Evolutionary conservation across 2,329 filamentous ascomycete species (phyloP).

Genomic region (Beauveria scarabaeidicola): DNA sequence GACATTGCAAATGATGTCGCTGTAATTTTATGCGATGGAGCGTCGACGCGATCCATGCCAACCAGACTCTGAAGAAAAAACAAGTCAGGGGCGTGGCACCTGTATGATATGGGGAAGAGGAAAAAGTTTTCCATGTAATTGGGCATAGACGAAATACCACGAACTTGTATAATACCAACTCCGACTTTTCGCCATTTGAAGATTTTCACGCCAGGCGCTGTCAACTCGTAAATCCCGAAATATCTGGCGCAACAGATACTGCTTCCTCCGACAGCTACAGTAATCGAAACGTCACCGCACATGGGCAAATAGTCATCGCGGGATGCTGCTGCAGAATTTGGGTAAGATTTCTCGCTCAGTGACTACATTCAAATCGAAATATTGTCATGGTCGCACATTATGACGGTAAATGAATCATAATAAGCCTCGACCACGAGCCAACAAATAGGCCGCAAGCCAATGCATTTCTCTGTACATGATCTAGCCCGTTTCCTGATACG

Average conservation of each 20-base stretch:
- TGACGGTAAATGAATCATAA: constrained; percentile 1
- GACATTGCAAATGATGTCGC: not conserved
- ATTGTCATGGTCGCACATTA: not conserved
- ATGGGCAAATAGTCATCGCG: not conserved
- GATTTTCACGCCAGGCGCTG: not conserved
- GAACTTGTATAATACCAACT: not conserved
- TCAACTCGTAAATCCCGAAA: not conserved
- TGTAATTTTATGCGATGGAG: constrained; percentile 4
- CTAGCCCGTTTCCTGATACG: constrained; percentile 2
- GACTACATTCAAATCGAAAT: not conserved
- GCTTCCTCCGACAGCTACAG: not conserved
- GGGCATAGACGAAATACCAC: constrained; percentile 10
- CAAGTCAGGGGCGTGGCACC: not conserved
- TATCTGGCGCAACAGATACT: not conserved
- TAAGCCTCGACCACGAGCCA: not conserved
- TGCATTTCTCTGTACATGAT: constrained; percentile 1
- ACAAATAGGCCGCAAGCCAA: not conserved
- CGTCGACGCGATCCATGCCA: not conserved
- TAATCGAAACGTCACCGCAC: not conserved
- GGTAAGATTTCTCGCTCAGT: not conserved
- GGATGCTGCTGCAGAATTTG: not conserved
- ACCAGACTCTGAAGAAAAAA: not conserved
- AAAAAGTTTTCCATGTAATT: not conserved
- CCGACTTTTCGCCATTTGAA: not conserved
- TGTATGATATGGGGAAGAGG: not conserved